phyloP scores from a whole-genome alignment of 352 stramenopile genomes.

The Phytophthora nicotianae region DNA sequence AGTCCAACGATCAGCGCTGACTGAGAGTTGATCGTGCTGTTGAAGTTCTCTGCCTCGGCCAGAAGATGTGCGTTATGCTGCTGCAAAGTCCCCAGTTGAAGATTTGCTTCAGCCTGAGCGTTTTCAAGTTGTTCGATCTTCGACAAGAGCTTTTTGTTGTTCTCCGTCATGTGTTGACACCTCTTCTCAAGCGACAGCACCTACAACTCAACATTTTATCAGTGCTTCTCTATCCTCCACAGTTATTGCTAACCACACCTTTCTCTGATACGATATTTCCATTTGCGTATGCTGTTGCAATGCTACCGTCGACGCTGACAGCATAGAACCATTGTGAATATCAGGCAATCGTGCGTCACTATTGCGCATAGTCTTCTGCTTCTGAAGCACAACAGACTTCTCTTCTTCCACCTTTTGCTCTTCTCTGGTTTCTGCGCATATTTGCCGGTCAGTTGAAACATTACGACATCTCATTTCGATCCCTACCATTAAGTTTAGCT shows the following conservation, averaged over 20 bases:
- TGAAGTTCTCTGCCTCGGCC: constrained; percentile 45
- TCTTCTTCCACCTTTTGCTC: constrained; percentile 58
- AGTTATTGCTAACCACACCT: constrained; percentile 33
- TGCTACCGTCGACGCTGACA: constrained; percentile 35
- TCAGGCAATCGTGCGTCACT: constrained; percentile 36
- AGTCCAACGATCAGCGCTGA: constrained; percentile 64
- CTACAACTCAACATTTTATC: constrained; percentile 21
- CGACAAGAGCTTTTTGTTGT: constrained; percentile 71
- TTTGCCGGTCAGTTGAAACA: background rate
- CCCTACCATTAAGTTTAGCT: constrained; percentile 44
- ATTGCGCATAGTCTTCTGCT: constrained; percentile 32
- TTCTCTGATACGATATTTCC: constrained; percentile 68
- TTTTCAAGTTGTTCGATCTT: constrained; percentile 74
- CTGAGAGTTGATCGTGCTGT: constrained; percentile 60
- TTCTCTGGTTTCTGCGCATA: constrained; percentile 43
- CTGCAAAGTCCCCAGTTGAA: constrained; percentile 38
- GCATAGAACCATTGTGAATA: constrained; percentile 36
- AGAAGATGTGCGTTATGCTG: constrained; percentile 51
- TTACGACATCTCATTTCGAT: background rate
- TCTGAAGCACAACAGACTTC: constrained; percentile 34
- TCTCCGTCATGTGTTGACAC: constrained; percentile 61
- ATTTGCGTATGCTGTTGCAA: constrained; percentile 75
- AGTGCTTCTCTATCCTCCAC: background rate
- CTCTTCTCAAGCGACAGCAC: constrained; percentile 65
- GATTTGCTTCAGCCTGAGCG: constrained; percentile 44